A percentile compares a stretch with the other conserved stretches of the same genome.
phyloP scores from a whole-genome alignment of 2,329 filamentous ascomycete genomes.

The Ophiostoma australiae region DNA sequence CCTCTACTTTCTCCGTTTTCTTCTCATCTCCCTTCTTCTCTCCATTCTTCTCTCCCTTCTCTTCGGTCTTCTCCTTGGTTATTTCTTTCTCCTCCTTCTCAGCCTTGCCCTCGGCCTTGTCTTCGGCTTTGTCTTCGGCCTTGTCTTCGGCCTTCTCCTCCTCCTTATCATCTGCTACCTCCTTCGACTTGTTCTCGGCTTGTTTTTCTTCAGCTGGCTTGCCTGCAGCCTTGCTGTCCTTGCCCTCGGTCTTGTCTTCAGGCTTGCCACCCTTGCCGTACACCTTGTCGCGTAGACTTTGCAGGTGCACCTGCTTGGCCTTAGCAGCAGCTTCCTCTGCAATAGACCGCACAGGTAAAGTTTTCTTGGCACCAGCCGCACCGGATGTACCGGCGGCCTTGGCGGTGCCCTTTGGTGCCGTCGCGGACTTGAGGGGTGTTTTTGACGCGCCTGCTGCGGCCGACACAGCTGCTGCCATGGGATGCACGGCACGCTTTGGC shows the following conservation, averaged over 20 bases:
- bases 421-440: conserved; percentile 14
- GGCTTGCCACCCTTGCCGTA: conserved; percentile 40
- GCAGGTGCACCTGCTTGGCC: conserved; percentile 56
- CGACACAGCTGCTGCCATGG: conserved; percentile 9
- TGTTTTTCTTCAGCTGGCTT: neutral
- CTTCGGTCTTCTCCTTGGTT: conserved; percentile 11
- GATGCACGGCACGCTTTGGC: conserved; percentile 12
- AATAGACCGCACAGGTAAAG: conserved; percentile 48
- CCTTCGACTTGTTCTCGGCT: neutral
- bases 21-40: neutral
- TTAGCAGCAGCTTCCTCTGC: conserved; percentile 62
- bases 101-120: neutral
- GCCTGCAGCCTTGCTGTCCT: conserved; percentile 21
- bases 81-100: conserved; percentile 14
- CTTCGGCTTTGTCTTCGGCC: conserved; percentile 11
- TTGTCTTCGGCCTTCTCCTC: neutral
- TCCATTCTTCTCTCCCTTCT: conserved; percentile 14
- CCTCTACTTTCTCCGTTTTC: neutral
- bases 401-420: conserved; percentile 27
- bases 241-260: neutral
- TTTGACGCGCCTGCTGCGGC: neutral
- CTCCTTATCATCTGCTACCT: conserved; percentile 18
- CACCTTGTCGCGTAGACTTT: conserved; percentile 51
- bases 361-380: conserved; percentile 21
- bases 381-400: conserved; percentile 28